Evolutionary conservation across 257 asterid species (phyloP), one percentile per base, ranked within the genome.

Genomic region (Plantago elongata): DNA sequence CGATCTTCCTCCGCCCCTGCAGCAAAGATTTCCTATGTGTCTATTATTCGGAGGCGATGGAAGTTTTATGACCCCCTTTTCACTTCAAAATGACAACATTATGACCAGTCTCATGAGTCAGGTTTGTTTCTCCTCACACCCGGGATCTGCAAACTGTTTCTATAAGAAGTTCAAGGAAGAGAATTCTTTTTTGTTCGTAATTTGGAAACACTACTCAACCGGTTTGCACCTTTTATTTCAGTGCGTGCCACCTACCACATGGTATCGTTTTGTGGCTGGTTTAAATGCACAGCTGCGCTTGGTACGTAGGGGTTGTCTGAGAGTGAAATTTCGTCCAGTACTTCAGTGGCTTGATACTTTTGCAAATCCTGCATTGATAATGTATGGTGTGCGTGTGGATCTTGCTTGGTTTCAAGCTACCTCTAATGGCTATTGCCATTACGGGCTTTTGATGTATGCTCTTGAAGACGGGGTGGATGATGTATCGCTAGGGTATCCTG

Each of bases 211-310:
- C 42, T 51, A 46, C 18, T 68, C 22, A 15, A 61, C 63, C 61
- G 64, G 66, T 45, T 40, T 40, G 9, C 60, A 13, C 16, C 16
- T 50, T 52, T 56, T 63, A 40, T 77, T 69, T 72, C 92, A 93
- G 99, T 82, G 89, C 64, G 76, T 87, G 54, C 95, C 96, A 37
- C 97, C 99, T 15, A 87, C 97, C 59, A 82, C 86, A 40, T 93
- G 99, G 97, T 89, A 82, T 70, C 96, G 99, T n/a, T 83, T 93
- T 69, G 96, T 85, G 67, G 92, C 99, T 81, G 99, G 99, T 77
- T 77, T 93, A 82, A 93, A 93, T 77, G 95, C 95, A n/a, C 95
- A 93, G 63, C 78, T 93, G 74, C 97, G 97, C 50, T 71, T 93
- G 83, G 96, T 78, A 55, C 86, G 91, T 50, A 83, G 79, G 66